Conservation (phyloP, 495 filamentous ascomycete genomes). For the Friedmanniomyces simplex region DNA sequence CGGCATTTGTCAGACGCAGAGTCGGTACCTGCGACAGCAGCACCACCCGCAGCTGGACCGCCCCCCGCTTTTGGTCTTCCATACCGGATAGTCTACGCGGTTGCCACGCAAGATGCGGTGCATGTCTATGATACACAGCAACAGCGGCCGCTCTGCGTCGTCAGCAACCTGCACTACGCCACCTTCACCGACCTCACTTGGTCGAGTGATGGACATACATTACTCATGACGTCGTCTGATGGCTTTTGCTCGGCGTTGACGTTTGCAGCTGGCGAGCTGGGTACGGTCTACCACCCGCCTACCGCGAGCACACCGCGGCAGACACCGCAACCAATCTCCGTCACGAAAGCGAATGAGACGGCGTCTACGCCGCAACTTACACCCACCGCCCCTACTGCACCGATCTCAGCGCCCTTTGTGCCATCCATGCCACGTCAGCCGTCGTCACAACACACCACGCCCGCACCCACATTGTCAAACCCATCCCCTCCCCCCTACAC, state of each 20-base stretch:
- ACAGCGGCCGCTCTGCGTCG: constrained; percentile 77
- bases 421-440: constrained; percentile 6
- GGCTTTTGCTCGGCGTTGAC: constrained; percentile 91
- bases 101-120: constrained; percentile 95
- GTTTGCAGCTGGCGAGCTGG: constrained; percentile 76
- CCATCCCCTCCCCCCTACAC: constrained; percentile 48
- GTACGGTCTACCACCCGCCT: constrained; percentile 58
- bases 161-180: constrained; percentile 93
- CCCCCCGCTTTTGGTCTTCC: constrained; percentile 62
- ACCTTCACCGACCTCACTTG: constrained; percentile 95
- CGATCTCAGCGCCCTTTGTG: constrained; percentile 1
- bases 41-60: constrained; percentile 44
- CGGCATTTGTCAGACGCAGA: constrained; percentile 45
- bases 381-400: constrained; percentile 14
- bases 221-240: constrained; percentile 94
- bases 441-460: constrained; percentile 6
- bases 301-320: constrained; percentile 5
- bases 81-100: constrained; percentile 92
- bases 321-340: constrained; percentile 15
- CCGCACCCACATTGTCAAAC: constrained; percentile 13
- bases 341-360: constrained; percentile 16
- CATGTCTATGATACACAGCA: constrained; percentile 96
- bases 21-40: constrained; percentile 39
- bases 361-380: constrained; percentile 22
- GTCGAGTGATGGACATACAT: constrained; percentile 83